Conservation (phyloP, 2,329 filamentous ascomycete genomes). For the Talaromyces rugulosus region DNA sequence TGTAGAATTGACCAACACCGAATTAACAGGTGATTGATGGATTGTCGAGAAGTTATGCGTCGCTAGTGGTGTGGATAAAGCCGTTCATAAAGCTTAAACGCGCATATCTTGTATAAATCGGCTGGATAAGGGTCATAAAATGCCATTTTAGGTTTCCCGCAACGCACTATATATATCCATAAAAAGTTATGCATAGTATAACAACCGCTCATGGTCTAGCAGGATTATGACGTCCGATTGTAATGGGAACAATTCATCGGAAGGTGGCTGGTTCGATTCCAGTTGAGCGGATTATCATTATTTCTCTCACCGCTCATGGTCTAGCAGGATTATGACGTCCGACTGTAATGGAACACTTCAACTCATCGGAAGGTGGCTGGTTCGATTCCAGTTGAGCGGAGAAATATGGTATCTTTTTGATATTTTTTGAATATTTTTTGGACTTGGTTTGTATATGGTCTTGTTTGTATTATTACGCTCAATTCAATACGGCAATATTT, state of each 20-base stretch:
- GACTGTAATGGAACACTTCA: not conserved
- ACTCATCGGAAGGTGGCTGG: not conserved
- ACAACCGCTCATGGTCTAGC: not conserved
- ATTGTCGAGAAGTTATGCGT: not conserved
- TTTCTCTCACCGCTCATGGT: not conserved
- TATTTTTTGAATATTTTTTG: not conserved
- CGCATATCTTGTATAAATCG: not conserved
- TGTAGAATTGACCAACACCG: not conserved
- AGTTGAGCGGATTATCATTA: conserved; percentile 8
- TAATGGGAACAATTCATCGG: not conserved
- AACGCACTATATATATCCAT: not conserved
- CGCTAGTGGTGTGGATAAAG: not conserved
- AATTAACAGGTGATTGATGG: not conserved
- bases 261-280: not conserved
- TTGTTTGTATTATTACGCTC: not conserved
- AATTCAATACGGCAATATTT: conserved; percentile 55
- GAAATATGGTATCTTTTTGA: not conserved
- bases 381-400: not conserved
- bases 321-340: not conserved
- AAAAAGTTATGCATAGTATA: not conserved
- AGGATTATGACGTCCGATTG: not conserved
- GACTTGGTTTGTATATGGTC: not conserved
- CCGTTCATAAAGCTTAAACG: not conserved
- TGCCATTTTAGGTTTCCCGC: not conserved
- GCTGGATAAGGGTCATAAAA: not conserved